Conservation (phyloP, 257 asterid genomes). For the Capsicum baccatum region DNA sequence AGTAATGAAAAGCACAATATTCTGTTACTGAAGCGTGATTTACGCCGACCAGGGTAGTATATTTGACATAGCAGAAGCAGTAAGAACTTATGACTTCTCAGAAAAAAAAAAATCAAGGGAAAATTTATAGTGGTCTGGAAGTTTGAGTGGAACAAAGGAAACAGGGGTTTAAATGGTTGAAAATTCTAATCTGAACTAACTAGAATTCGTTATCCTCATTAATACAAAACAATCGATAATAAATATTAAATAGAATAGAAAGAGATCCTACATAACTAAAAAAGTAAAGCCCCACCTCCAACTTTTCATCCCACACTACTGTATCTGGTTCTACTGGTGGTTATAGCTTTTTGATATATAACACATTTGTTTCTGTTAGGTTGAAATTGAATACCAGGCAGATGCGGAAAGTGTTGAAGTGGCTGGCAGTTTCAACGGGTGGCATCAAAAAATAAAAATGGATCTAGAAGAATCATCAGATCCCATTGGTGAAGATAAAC, state of each 20-base stretch:
- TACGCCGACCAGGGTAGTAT: not conserved
- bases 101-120: constrained; percentile 1
- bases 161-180: not conserved
- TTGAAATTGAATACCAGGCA: constrained; percentile 68
- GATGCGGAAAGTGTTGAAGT: constrained; percentile 79
- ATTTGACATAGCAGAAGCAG: not conserved
- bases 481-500: constrained; percentile 37
- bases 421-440: constrained; percentile 96
- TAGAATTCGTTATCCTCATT: not conserved
- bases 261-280: not conserved
- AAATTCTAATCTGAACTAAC: not conserved
- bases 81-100: not conserved
- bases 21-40: not conserved
- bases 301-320: not conserved
- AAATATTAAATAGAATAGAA: not conserved
- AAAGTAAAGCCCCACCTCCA: not conserved
- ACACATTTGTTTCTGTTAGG: constrained; percentile 53
- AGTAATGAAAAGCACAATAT: not conserved
- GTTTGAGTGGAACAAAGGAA: not conserved
- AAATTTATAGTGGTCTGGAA: not conserved
- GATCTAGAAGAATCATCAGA: constrained; percentile 49
- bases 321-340: not conserved
- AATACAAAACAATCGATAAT: not conserved
- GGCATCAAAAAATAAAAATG: constrained; percentile 76
- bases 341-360: constrained; percentile 38